Percentiles rank a stretch among this genome's conserved stretches.
Conservation (phyloP, 2,329 filamentous ascomycete species). For the Epichloe sylvatica region DNA sequence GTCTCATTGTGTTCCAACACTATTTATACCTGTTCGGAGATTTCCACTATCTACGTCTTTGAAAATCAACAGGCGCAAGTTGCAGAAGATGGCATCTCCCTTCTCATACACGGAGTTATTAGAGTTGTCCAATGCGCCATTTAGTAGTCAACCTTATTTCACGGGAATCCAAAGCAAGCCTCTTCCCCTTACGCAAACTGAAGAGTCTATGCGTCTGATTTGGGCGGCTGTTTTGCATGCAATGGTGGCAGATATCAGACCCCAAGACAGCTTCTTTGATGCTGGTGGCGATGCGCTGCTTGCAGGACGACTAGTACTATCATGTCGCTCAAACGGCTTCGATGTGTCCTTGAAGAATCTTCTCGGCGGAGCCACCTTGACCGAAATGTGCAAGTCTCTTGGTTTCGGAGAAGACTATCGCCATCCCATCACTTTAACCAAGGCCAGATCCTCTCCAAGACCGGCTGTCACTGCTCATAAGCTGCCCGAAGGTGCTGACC, state of each 20-base stretch:
- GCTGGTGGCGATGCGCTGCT: conserved; percentile 33
- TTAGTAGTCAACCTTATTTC: conserved; percentile 21
- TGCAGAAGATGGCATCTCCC: conserved; percentile 30
- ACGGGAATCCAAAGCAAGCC: conserved; percentile 28
- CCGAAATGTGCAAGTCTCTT: conserved; percentile 29
- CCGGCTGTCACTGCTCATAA: conserved; percentile 4
- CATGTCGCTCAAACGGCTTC: conserved; percentile 30
- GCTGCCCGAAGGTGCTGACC: conserved; percentile 10
- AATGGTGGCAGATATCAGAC: conserved; percentile 25
- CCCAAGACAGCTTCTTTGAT: conserved; percentile 30
- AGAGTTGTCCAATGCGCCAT: conserved; percentile 19
- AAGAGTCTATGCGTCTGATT: conserved; percentile 32
- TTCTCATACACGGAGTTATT: conserved; percentile 30
- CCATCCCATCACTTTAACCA: neutral
- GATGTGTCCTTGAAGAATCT: conserved; percentile 29
- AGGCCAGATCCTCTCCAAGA: conserved; percentile 2
- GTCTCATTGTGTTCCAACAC: conserved; percentile 29
- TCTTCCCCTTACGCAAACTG: conserved; percentile 32
- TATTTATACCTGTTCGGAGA: conserved; percentile 33
- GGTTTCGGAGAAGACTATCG: conserved; percentile 6
- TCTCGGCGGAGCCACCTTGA: conserved; percentile 26
- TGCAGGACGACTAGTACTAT: conserved; percentile 29
- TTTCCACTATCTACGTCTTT: conserved; percentile 36
- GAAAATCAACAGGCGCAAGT: conserved; percentile 34
- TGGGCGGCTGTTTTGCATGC: conserved; percentile 32